Evolutionary conservation across 176 grass and related monocot genomes (phyloP).

Genomic region (Phyllostachys edulis): DNA sequence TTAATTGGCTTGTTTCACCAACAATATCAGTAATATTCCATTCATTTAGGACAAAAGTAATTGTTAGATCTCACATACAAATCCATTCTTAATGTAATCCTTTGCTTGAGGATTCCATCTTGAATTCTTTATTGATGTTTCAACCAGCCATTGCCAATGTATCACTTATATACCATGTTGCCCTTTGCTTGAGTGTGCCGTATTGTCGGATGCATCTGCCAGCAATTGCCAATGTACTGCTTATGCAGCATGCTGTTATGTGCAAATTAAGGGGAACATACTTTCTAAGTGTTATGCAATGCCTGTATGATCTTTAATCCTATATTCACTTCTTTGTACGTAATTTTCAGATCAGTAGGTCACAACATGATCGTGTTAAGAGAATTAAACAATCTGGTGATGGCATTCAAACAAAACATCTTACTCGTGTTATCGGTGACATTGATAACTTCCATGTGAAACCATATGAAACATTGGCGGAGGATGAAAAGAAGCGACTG

Average conservation of each 20-base stretch:
- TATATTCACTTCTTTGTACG: not conserved
- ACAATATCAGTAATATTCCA: not conserved
- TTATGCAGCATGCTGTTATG: not conserved
- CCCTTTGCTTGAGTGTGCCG: not conserved
- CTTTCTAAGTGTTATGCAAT: not conserved
- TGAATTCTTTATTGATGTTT: not conserved
- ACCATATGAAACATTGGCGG: conserved; percentile 35
- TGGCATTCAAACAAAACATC: conserved; percentile 42
- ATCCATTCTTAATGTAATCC: not conserved
- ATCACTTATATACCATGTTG: not conserved
- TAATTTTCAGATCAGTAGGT: conserved; percentile 37
- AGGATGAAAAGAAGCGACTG: conserved; percentile 42
- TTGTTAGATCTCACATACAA: not conserved
- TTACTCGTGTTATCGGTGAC: conserved; percentile 40
- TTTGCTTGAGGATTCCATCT: not conserved
- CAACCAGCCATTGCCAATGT: not conserved
- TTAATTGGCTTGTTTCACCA: not conserved
- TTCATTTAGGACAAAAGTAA: not conserved
- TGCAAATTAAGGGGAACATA: not conserved
- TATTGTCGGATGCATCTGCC: not conserved
- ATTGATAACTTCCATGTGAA: conserved; percentile 40
- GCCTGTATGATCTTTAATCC: not conserved
- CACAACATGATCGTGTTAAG: conserved; percentile 41
- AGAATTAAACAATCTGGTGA: conserved; percentile 47
- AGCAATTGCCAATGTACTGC: not conserved